Base-by-base conservation (phyloP, 441 rosid species). In the Dalechampia spathulata region DNA sequence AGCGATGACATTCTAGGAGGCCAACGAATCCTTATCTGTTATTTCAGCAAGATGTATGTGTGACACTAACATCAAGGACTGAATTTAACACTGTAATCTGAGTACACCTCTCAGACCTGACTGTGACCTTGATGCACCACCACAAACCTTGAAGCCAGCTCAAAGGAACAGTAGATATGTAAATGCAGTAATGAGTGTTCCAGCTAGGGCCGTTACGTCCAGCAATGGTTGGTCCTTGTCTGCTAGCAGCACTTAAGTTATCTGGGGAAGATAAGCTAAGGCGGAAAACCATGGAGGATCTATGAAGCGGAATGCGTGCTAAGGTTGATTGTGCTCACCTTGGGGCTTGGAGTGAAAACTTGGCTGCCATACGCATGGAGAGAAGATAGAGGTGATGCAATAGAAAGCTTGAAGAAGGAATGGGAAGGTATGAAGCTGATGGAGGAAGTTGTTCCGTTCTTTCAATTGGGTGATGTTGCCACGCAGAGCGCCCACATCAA, bases 381-480 rank as follows among this genome's bases (percentile, higher is more conserved):
- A 63, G 77, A 67, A 19, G 99, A 92, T 17, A 73, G 95, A 60
- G 95, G 96, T 8, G 70, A 77, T 63, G 88, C 97, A 0, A 70
- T 85, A 27, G 90, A 84, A 55, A 92, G 97, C 65, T 64, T 89
- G 81, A 89, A 84, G 70, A 92, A 92, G 62, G 96, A 92, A 67
- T 92, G 99, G 99, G 90, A 89, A 76, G 97, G 97, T 8, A 78
- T 92, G 76, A 92, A 83, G 79, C 82, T 80, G 65, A 89, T 84
- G 96, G 99, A 92, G 81, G 89, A 83, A 60, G 79, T 88, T 28
- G 83, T 89, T 23, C 88, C 94, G 0, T 89, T 86, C 78, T 92
- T 92, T 46, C 92, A 86, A 78, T 69, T 85, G n/a, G 0, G 26
- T 89, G 52, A 82, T 74, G 64, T 47, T 86, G 71, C 73, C 96